Evolutionary conservation across 805 yeast species (phyloP), one percentile per base, ranked within the genome.

Genomic region (Millerago galiae): DNA sequence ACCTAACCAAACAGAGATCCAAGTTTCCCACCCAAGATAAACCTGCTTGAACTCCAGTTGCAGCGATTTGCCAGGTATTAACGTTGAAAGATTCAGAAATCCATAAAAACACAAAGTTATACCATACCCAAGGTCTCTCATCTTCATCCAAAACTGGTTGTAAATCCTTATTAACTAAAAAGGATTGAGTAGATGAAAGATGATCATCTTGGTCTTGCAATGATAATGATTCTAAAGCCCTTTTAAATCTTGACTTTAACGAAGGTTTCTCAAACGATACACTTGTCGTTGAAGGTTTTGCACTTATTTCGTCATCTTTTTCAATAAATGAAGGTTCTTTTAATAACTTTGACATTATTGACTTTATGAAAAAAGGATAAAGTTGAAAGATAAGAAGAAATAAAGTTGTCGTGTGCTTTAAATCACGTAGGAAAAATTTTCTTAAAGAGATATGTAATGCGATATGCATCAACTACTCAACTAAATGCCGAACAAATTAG

Each of bases 21-120:
- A 88, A 13, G 84, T 79, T 57, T 81, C 89, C 95, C 95, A 88
- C 95, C 95, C 95, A 87, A 15, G 81, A 75, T 63, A 88, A 66
- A 9, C 93, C 93, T 15, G 80, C 77, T 41, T 71, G 68, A 43
- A 83, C 81, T 53, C 95, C 95, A 0, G 95, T 83, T 8, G 91
- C 79, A 2, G 95, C 95, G 53, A 88, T 86, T 67, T 83, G 88
- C 88, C 91, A 87, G 9, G 96, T 85, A 62, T 85, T 87, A 58
- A 88, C 79, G 63, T 88, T 88, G 68, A 88, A 84, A 24, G 95
- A 81, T 60, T 88, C 96, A 0, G 95, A 87, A 44, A 87, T 62
- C 96, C 96, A 88, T 54, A 85, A 83, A 50, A 76, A 78, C 12
- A 83, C 79, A 58, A 67, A 88, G 60, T 86, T 84, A 61, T 69